These are phyloP conservation scores for Sequoiadendron giganteum DNA, from an alignment of 75 land plant species.

Conservation along the genomic window DNA sequence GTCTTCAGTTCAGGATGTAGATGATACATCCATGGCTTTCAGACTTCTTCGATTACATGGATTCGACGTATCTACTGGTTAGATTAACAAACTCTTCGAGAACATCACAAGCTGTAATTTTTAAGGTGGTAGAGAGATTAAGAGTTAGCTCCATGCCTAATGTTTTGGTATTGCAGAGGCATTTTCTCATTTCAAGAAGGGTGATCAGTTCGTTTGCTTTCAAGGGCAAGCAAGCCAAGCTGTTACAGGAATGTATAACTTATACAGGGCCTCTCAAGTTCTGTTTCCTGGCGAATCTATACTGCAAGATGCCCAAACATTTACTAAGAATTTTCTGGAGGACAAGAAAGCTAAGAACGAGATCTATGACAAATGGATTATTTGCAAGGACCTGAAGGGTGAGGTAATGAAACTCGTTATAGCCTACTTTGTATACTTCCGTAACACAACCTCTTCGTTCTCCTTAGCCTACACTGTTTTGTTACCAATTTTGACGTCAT, in stretches of 20 bases:
- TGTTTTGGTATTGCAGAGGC: slow-evolving; percentile 41
- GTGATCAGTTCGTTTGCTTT: slow-evolving; percentile 80
- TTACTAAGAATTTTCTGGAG: slow-evolving; percentile 48
- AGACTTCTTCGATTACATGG: slow-evolving; percentile 86
- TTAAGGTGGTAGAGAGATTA: no score
- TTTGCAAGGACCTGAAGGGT: slow-evolving; percentile 69
- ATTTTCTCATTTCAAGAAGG: slow-evolving; percentile 67
- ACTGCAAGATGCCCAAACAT: slow-evolving; percentile 51
- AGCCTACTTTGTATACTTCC: no score
- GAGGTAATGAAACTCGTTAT: slow-evolving; percentile 52
- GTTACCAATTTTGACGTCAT: not conserved
- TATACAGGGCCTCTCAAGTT: slow-evolving; percentile 75
- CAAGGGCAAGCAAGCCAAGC: slow-evolving; percentile 81
- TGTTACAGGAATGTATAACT: slow-evolving; percentile 83
- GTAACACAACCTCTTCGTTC: no score
- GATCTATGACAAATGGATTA: slow-evolving; percentile 88
- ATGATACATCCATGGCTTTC: slow-evolving; percentile 95
- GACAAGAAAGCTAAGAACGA: slow-evolving; percentile 44
- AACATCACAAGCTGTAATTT: no score
- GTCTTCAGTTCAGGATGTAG: slow-evolving; percentile 54
- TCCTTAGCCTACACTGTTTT: no score
- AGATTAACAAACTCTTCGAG: not conserved
- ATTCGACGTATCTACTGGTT: slow-evolving; percentile 70
- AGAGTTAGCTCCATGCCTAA: no score
- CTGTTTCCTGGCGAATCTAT: slow-evolving; percentile 71